Percentiles rank a stretch among this genome's conserved stretches.
phyloP scores from a whole-genome alignment of 1,284 basidiomycete species.

The Cutaneotrichosporon spelunceum region DNA sequence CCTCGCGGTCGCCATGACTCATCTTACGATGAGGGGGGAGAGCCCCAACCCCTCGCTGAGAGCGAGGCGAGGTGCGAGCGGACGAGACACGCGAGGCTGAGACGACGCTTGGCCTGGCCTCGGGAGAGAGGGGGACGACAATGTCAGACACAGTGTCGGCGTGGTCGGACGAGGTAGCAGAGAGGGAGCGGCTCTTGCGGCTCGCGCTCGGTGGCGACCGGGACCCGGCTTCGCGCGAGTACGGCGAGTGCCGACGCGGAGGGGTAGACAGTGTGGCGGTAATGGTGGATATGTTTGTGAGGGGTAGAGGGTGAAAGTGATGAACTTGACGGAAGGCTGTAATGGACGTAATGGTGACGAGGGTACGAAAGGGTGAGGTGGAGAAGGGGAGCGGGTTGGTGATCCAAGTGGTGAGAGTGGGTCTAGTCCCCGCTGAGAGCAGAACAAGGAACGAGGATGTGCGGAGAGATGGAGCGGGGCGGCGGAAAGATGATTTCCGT shows the following conservation, averaged over 20 bases:
- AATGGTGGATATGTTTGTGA: neutral
- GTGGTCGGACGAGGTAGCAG: neutral
- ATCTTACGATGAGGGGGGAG: constrained; percentile 5
- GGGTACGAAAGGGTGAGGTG: neutral
- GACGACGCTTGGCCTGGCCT: neutral
- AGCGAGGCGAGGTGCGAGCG: constrained; percentile 1
- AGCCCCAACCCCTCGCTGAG: neutral
- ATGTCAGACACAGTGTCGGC: constrained; percentile 13
- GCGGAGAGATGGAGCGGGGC: too few species aligned
- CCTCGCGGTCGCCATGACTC: constrained; percentile 3
- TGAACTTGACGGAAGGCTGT: neutral
- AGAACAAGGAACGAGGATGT: too few species aligned
- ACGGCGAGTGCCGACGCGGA: constrained; percentile 6
- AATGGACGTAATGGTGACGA: neutral
- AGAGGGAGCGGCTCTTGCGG: neutral
- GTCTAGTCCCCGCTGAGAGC: too few species aligned
- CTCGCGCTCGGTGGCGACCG: neutral
- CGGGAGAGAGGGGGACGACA: constrained; percentile 9
- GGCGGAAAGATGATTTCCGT: too few species aligned
- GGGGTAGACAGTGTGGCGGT: constrained; percentile 3
- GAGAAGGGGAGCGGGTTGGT: neutral
- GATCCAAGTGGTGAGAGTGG: neutral
- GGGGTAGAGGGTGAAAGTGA: neutral
- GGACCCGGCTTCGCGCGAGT: constrained; percentile 4
- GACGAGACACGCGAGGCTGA: neutral